These are phyloP conservation scores for Kwoniella mangroviensis DNA, from an alignment of 768 basidiomycete genomes.

Conservation along the genomic window DNA sequence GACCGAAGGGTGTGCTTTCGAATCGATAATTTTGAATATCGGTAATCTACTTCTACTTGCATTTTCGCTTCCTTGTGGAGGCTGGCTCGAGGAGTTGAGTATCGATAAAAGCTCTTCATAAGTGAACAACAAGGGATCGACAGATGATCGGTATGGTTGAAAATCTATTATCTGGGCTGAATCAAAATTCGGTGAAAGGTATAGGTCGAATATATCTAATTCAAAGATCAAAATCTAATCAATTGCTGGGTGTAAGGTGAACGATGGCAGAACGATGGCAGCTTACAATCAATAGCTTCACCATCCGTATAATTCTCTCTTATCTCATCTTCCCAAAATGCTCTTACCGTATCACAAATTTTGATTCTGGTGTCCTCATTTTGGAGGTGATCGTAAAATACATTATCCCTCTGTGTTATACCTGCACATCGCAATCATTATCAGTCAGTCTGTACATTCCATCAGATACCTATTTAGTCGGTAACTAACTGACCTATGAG, in stretches of 20 bases:
- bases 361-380: conserved; percentile 64
- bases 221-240: not conserved
- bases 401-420: conserved; percentile 83
- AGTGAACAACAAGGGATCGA: conserved; percentile 84
- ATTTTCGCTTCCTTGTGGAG: not conserved
- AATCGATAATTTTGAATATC: conserved; percentile 67
- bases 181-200: conserved; percentile 78
- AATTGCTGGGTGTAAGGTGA: not conserved
- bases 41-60: conserved; percentile 30
- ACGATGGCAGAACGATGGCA: no score
- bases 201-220: conserved; percentile 81
- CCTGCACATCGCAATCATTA: conserved; percentile 60
- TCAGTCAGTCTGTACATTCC: not conserved
- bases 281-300: conserved; percentile 67
- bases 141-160: conserved; percentile 81
- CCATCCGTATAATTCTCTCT: conserved; percentile 65
- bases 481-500: conserved; percentile 68
- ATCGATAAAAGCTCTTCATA: conserved; percentile 72
- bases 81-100: conserved; percentile 14
- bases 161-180: conserved; percentile 86
- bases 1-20: conserved; percentile 71
- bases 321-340: conserved; percentile 74
- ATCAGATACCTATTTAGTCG: not conserved
- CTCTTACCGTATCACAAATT: conserved; percentile 64
- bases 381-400: conserved; percentile 85